Conservation (phyloP, 108 stramenopile species). For the Poteriospumella lacustris region DNA sequence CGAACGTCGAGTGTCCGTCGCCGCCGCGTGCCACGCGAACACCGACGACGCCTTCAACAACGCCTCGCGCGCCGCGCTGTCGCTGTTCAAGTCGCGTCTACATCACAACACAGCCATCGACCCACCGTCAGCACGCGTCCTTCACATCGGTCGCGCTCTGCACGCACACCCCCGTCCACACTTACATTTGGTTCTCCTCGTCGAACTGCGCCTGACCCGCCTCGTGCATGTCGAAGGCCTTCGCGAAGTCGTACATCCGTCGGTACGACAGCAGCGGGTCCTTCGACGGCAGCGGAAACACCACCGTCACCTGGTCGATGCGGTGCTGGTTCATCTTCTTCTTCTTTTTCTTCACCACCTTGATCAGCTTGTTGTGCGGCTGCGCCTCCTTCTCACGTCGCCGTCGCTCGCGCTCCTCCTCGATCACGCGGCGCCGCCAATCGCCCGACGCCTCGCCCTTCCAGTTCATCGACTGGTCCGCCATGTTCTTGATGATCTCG, state of each 20-base stretch:
- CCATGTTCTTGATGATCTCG: no score
- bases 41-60: no score
- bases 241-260: slow-evolving; percentile 3
- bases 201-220: no score
- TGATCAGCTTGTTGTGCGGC: not conserved
- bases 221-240: slow-evolving; percentile 1
- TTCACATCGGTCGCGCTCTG: not conserved
- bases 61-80: no score
- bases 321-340: not conserved
- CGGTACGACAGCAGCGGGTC: slow-evolving; percentile 7
- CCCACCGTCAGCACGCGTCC: no score
- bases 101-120: no score
- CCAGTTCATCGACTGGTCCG: no score
- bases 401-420: not conserved
- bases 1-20: no score
- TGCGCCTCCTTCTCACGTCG: not conserved
- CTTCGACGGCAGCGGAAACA: slow-evolving; percentile 24
- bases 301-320: not conserved
- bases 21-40: no score
- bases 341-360: not conserved
- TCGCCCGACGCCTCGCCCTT: no score
- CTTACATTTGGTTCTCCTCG: no score
- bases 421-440: not conserved
- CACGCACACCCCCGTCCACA: not conserved
- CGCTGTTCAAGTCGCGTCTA: no score